These are phyloP conservation scores for Pinus taeda DNA, from an alignment of 75 land plant species.

Conservation along the genomic window DNA sequence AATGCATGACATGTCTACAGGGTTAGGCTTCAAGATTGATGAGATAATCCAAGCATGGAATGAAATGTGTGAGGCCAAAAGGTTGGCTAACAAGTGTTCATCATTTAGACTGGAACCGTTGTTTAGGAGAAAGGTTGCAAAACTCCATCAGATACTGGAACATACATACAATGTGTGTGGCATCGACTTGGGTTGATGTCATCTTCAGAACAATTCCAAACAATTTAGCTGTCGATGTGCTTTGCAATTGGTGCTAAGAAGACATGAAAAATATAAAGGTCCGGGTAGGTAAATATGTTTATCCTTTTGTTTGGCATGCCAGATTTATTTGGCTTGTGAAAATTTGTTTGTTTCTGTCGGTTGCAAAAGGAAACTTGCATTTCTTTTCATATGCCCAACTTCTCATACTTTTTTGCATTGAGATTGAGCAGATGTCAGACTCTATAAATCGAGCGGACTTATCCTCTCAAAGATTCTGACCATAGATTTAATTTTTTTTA, in stretches of 20 bases:
- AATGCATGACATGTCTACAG: constrained; percentile 21
- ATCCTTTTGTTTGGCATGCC: too few species aligned
- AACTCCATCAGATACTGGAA: constrained; percentile 50
- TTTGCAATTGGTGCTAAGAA: neutral
- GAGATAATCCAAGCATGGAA: constrained; percentile 81
- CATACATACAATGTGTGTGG: constrained; percentile 19
- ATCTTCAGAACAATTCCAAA: neutral
- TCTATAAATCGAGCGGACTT: too few species aligned
- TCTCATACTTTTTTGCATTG: too few species aligned
- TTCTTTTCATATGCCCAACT: too few species aligned
- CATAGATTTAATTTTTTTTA: too few species aligned
- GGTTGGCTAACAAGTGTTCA: constrained; percentile 51
- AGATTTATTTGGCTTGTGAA: too few species aligned
- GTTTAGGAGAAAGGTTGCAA: constrained; percentile 54
- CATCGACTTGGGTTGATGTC: constrained; percentile 5
- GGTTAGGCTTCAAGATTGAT: constrained; percentile 62
- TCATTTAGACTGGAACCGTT: constrained; percentile 68
- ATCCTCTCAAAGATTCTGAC: too few species aligned
- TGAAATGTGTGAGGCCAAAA: constrained; percentile 79
- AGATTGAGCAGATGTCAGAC: too few species aligned
- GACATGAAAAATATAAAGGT: too few species aligned
- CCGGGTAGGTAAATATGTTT: too few species aligned
- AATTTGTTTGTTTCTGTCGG: too few species aligned
- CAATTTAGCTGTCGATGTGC: neutral
- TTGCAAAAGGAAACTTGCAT: too few species aligned